A percentile compares a stretch with the other conserved stretches of the same genome.
Evolutionary conservation across 495 filamentous ascomycete species (phyloP).

Genomic region (Aspergillus ellipticus): DNA sequence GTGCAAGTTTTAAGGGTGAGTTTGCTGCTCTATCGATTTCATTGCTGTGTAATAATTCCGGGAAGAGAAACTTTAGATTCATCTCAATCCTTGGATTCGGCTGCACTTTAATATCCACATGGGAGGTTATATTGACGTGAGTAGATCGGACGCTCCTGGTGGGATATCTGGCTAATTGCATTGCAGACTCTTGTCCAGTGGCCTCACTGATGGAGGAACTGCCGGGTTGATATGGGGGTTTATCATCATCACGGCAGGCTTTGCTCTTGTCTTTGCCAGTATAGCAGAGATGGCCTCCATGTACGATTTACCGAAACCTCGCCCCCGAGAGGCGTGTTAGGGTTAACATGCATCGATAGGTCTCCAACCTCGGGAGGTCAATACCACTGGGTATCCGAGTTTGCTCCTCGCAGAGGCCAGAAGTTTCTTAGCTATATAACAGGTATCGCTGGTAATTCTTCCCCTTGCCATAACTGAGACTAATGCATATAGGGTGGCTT

Average conservation of each 20-base stretch:
- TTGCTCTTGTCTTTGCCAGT: conserved; percentile 46
- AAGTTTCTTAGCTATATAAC: conserved; percentile 59
- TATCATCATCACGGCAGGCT: conserved; percentile 44
- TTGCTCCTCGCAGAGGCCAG: conserved; percentile 50
- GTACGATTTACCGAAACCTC: conserved; percentile 23
- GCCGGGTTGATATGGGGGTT: conserved; percentile 57
- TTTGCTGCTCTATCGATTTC: not conserved
- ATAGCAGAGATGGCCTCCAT: conserved; percentile 58
- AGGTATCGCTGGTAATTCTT: conserved; percentile 24
- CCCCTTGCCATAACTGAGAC: not conserved
- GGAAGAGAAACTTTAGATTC: conserved; percentile 49
- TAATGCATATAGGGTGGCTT: conserved; percentile 48
- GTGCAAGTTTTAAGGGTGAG: conserved; percentile 43
- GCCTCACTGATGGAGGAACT: conserved; percentile 53
- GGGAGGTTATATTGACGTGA: conserved; percentile 46
- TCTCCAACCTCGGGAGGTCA: conserved; percentile 49
- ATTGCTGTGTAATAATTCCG: conserved; percentile 7
- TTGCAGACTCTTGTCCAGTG: conserved; percentile 35
- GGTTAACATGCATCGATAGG: conserved; percentile 18
- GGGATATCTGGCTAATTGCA: conserved; percentile 8
- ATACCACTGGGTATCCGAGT: conserved; percentile 59
- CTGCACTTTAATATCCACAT: conserved; percentile 43
- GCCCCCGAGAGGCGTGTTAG: not conserved
- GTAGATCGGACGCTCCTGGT: conserved; percentile 9
- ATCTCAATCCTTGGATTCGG: conserved; percentile 47